Conservation (phyloP, 1,284 basidiomycete genomes). For the Coriolopsis trogii region DNA sequence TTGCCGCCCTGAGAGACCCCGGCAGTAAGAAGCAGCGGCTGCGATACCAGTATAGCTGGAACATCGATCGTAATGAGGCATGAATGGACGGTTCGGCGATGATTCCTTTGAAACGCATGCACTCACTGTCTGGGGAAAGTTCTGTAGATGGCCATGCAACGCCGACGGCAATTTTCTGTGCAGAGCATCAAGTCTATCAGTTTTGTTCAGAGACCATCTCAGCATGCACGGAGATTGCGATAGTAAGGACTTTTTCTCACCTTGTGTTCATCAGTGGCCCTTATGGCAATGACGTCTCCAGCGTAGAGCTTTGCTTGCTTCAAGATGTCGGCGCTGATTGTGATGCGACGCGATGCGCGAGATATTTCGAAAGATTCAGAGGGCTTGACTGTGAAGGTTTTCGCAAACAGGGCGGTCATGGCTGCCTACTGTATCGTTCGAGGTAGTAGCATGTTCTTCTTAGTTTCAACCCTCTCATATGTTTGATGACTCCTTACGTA, state of each 20-base stretch:
- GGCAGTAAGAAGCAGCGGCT: conserved; percentile 62
- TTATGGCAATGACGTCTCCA: conserved; percentile 70
- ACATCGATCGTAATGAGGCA: conserved; percentile 6
- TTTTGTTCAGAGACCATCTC: conserved; percentile 16
- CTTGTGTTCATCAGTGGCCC: conserved; percentile 35
- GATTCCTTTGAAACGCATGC: conserved; percentile 1
- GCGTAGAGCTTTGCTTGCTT: conserved; percentile 66
- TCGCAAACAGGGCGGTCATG: conserved; percentile 45
- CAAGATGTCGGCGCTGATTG: conserved; percentile 66
- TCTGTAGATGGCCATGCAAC: conserved; percentile 73
- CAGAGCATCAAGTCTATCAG: conserved; percentile 12
- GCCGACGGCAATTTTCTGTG: conserved; percentile 63
- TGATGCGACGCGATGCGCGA: conserved; percentile 64
- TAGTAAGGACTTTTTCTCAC: conserved; percentile 22
- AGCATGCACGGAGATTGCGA: conserved; percentile 5
- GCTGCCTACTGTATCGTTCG: too few species aligned
- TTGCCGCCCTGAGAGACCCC: conserved; percentile 49
- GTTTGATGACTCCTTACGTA: too few species aligned
- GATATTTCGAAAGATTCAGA: conserved; percentile 43
- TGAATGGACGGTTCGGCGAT: background rate
- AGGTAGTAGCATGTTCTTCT: too few species aligned
- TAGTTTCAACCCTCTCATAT: too few species aligned
- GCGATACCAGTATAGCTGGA: conserved; percentile 56
- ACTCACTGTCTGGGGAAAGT: conserved; percentile 52
- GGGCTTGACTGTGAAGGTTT: conserved; percentile 47